These are phyloP conservation scores for Heteromeles arbutifolia DNA, from an alignment of 306 rosid genomes.

Conservation along the genomic window DNA sequence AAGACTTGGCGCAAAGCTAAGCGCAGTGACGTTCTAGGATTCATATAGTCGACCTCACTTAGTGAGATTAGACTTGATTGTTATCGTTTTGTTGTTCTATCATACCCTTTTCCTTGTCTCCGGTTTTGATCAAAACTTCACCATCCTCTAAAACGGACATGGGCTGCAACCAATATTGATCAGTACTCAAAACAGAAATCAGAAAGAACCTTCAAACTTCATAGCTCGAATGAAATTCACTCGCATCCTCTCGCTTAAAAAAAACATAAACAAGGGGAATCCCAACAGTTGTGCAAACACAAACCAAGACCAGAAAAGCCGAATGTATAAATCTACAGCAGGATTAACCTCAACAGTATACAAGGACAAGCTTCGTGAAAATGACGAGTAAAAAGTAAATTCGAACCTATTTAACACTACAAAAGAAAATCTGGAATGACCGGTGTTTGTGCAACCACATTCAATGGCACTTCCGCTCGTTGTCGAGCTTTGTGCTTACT, in stretches of 20 bases:
- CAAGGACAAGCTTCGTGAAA: conserved; percentile 12
- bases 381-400: conserved; percentile 21
- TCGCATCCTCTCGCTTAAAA: neutral
- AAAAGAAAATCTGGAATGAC: conserved; percentile 91
- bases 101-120: too few relatives aligned
- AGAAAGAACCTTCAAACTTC: neutral
- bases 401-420: conserved; percentile 29
- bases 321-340: conserved; percentile 32
- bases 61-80: too few relatives aligned
- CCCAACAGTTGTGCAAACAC: conserved; percentile 6
- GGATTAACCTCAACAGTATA: conserved; percentile 24
- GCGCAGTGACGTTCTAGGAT: too few relatives aligned
- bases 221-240: neutral
- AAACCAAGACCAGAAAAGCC: neutral
- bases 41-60: too few relatives aligned
- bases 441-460: conserved; percentile 54
- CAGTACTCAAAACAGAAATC: neutral
- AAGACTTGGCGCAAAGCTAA: too few relatives aligned
- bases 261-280: neutral
- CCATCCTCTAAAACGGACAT: too few relatives aligned
- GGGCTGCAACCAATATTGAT: too few relatives aligned
- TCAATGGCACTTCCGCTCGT: conserved; percentile 54
- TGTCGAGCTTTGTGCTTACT: conserved; percentile 56
- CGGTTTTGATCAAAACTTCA: too few relatives aligned
- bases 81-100: too few relatives aligned